phyloP scores from a whole-genome alignment of 2,329 filamentous ascomycete species.

The Fusarium liriodendri region DNA sequence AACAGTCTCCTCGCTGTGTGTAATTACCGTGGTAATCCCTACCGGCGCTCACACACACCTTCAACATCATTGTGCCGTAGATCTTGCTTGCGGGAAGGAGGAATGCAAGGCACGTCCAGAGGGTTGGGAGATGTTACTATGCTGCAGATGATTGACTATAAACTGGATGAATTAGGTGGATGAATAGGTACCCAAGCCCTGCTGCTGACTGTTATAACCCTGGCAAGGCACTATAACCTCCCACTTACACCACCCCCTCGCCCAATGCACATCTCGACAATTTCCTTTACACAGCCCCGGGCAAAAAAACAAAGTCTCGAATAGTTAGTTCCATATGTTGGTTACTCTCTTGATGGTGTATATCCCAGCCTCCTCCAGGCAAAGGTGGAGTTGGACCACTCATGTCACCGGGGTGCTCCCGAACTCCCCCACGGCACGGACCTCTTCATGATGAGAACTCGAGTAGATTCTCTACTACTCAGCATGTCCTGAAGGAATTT shows the following conservation, averaged over 20 bases:
- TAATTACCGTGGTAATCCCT: not conserved
- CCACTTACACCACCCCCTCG: conserved; percentile 8
- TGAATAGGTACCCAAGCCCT: not conserved
- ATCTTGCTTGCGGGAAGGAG: conserved; percentile 11
- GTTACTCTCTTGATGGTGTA: conserved; percentile 8
- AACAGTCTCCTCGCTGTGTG: not conserved
- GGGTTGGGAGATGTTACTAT: not conserved
- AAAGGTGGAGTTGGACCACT: conserved; percentile 32
- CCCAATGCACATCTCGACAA: conserved; percentile 18
- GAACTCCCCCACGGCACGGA: not conserved
- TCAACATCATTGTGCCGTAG: conserved; percentile 1
- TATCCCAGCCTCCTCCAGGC: conserved; percentile 23
- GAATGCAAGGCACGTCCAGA: conserved; percentile 29
- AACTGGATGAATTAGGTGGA: not conserved
- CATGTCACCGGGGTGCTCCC: not conserved
- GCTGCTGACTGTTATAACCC: not conserved
- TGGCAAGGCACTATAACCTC: not conserved
- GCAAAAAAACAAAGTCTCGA: conserved; percentile 1
- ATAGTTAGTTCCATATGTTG: not conserved
- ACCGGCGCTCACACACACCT: not conserved
- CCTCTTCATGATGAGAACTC: not conserved
- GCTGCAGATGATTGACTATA: not conserved
- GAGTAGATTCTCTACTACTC: not conserved
- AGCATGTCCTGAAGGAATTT: not conserved
- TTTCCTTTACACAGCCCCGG: conserved; percentile 25